Conservation (phyloP, 1,284 basidiomycete species). For the Irpex sp. region DNA sequence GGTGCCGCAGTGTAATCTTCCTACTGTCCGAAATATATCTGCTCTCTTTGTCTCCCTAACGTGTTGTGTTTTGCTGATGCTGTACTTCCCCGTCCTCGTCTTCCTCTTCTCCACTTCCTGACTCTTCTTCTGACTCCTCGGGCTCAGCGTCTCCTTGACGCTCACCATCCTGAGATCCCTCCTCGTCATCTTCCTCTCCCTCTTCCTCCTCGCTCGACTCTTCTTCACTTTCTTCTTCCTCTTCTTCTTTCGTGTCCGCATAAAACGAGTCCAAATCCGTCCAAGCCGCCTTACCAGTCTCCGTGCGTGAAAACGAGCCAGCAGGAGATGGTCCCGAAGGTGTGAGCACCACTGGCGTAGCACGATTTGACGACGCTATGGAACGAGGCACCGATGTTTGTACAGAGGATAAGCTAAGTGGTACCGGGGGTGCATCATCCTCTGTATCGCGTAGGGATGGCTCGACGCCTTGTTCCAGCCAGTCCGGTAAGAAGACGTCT, state of each 20-base stretch:
- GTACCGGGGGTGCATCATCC: slow-evolving; percentile 44
- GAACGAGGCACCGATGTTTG: slow-evolving; percentile 20
- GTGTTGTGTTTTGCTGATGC: neutral
- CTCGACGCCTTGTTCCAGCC: slow-evolving; percentile 35
- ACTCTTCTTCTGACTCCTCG: slow-evolving; percentile 28
- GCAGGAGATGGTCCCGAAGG: slow-evolving; percentile 44
- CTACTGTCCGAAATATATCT: slow-evolving; percentile 15
- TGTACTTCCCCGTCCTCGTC: neutral
- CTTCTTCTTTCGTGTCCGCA: slow-evolving; percentile 31
- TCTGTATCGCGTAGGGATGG: slow-evolving; percentile 42
- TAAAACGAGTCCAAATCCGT: slow-evolving; percentile 72
- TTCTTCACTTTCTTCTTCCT: slow-evolving; percentile 27
- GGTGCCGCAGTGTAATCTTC: slow-evolving; percentile 38
- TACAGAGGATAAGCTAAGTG: slow-evolving; percentile 15
- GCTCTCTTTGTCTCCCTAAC: slow-evolving; percentile 8
- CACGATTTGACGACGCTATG: slow-evolving; percentile 19
- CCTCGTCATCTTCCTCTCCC: slow-evolving; percentile 33
- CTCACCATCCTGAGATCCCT: slow-evolving; percentile 23
- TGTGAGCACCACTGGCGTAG: slow-evolving; percentile 48
- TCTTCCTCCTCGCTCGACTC: slow-evolving; percentile 25
- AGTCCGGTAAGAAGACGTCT: slow-evolving; percentile 33
- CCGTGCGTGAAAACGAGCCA: slow-evolving; percentile 33
- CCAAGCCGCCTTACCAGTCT: slow-evolving; percentile 42
- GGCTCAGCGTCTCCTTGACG: slow-evolving; percentile 21
- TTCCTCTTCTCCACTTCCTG: slow-evolving; percentile 21